Evolutionary conservation across 345 rosid genomes (phyloP), one percentile per base, ranked within the genome.

Genomic region (Cardiospermum halicacabum): DNA sequence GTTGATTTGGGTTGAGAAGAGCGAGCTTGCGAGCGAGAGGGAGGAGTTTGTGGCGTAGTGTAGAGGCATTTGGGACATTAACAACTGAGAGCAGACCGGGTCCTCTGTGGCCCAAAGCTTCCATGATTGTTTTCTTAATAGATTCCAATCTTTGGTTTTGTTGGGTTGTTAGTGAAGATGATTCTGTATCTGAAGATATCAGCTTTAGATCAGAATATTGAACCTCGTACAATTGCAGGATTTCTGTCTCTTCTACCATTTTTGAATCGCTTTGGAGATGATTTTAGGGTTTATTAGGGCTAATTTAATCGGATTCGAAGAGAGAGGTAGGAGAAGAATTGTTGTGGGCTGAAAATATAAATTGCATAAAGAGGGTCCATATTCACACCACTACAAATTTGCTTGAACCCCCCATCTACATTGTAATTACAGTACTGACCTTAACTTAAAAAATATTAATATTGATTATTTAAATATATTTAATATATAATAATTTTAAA

Each of bases 11-110:
- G 58, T 75, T 75, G 67, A 86, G 92, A 19, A 88, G 92, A 49
- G 97, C 84, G 1, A 93, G 87, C 28, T 62, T 79, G 34, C 85
- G 81, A 72, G 91, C 88, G 34, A 82, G 72, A 26, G 81, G 91
- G 49, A 86, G 92, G 60, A 88, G 88, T 54, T 70, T 75, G 16
- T 72, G 82, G 68, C 96, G 91, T 51, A 86, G 88, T 16, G 77
- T 15, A 68, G 82, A 71, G 64, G 77, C 82, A 31, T 74, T 74
- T 16, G 86, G 84, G 60, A 90, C 80, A 32, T 76, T 85, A 43
- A 82, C 76, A 69, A 94, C 37, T 40, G 89, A 80, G 56, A 91
- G 83, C 11, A 91, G 81, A 10, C 92, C 97, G 0, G 95, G 89
- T 47, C 97, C 96, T 3, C 42, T 50, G 1, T 88, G 91, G 49